Evolutionary conservation across 2,329 filamentous ascomycete species (phyloP).

Genomic region (Cryphonectria carpinicola): DNA sequence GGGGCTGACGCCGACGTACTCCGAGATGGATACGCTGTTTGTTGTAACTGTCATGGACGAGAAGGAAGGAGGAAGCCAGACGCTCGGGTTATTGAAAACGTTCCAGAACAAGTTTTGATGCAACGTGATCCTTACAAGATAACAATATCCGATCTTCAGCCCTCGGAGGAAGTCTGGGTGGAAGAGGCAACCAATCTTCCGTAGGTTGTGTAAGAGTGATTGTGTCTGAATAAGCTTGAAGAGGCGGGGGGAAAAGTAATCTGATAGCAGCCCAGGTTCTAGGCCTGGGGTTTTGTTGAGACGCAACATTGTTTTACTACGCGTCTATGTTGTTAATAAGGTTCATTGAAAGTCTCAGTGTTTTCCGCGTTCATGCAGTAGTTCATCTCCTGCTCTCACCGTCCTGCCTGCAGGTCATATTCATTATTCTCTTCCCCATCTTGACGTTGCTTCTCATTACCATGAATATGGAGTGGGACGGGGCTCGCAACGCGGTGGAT

Average conservation of each 20-base stretch:
- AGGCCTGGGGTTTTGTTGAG: not conserved
- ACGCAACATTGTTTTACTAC: not conserved
- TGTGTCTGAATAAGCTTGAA: not conserved
- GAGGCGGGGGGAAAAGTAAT: not conserved
- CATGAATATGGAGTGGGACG: constrained; percentile 6
- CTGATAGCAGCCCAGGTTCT: not conserved
- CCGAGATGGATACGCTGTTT: not conserved
- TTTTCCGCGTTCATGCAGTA: not conserved
- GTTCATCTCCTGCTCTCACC: not conserved
- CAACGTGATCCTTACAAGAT: not conserved
- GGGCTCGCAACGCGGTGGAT: not conserved
- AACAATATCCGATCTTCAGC: constrained; percentile 1
- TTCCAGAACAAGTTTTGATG: not conserved
- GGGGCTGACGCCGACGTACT: not conserved
- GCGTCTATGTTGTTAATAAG: not conserved
- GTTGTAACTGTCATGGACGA: not conserved
- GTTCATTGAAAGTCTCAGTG: not conserved
- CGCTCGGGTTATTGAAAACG: not conserved
- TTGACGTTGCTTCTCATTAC: not conserved
- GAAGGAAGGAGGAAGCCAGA: not conserved
- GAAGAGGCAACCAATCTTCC: not conserved
- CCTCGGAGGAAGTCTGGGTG: not conserved
- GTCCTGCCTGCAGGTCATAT: not conserved
- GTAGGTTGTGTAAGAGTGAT: not conserved
- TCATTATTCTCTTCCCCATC: not conserved